These are phyloP conservation scores for Zasmidium cellare DNA, from an alignment of 2,329 filamentous ascomycete species.

Conservation along the genomic window DNA sequence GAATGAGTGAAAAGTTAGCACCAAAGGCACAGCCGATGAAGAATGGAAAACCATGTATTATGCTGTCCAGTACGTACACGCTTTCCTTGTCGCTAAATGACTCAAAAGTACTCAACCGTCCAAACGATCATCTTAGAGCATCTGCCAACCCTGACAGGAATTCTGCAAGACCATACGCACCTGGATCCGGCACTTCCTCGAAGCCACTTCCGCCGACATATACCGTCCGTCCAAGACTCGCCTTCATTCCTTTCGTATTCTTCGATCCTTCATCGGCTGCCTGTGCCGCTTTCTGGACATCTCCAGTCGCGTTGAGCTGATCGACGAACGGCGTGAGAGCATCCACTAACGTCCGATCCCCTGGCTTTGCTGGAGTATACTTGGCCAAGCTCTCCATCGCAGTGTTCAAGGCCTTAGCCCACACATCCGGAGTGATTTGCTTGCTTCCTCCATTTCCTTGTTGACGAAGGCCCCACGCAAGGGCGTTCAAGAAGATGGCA, in stretches of 20 bases:
- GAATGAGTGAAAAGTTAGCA: background rate
- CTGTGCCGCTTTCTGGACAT: constrained; percentile 70
- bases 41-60: constrained; percentile 1
- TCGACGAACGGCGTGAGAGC: constrained; percentile 86
- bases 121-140: constrained; percentile 37
- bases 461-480: constrained; percentile 66
- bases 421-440: constrained; percentile 47
- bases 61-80: background rate
- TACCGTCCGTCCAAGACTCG: constrained; percentile 79
- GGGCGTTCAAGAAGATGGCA: constrained; percentile 86
- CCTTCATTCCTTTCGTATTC: constrained; percentile 87
- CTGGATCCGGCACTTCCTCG: constrained; percentile 72
- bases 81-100: constrained; percentile 8
- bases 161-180: constrained; percentile 75
- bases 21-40: background rate
- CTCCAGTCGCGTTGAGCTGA: constrained; percentile 63
- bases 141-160: constrained; percentile 79
- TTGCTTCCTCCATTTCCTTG: constrained; percentile 45
- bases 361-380: constrained; percentile 87
- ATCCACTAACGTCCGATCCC: constrained; percentile 88
- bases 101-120: background rate
- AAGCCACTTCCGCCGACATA: constrained; percentile 77
- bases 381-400: constrained; percentile 70
- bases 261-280: constrained; percentile 76
- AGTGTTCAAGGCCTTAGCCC: constrained; percentile 68